Conservation (phyloP, 2,329 filamentous ascomycete species). For the Alternaria sp. region DNA sequence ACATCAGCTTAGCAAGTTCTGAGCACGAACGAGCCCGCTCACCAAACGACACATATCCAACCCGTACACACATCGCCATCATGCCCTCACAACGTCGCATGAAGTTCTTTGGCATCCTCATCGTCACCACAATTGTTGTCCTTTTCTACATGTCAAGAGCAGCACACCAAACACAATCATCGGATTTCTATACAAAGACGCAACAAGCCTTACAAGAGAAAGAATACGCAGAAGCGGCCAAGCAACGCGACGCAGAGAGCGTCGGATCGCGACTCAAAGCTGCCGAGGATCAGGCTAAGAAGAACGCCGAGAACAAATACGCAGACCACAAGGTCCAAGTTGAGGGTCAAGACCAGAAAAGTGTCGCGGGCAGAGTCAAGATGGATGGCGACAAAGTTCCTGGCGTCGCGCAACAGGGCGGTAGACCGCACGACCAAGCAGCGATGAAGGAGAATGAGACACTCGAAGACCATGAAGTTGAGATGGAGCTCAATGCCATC, state of each 20-base stretch:
- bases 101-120: slow-evolving; percentile 70
- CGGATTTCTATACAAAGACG: slow-evolving; percentile 67
- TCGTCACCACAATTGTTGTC: slow-evolving; percentile 70
- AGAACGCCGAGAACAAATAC: slow-evolving; percentile 72
- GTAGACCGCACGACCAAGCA: slow-evolving; percentile 51
- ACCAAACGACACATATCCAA: slow-evolving; percentile 16
- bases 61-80: slow-evolving; percentile 14
- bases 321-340: slow-evolving; percentile 55
- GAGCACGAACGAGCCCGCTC: slow-evolving; percentile 3
- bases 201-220: slow-evolving; percentile 58
- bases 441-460: slow-evolving; percentile 58
- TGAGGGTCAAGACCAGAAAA: slow-evolving; percentile 53
- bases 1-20: neutral
- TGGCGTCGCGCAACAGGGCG: slow-evolving; percentile 57
- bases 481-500: slow-evolving; percentile 77
- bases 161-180: slow-evolving; percentile 60
- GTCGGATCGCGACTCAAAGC: slow-evolving; percentile 68
- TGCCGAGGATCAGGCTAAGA: slow-evolving; percentile 74
- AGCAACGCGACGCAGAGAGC: slow-evolving; percentile 63
- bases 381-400: slow-evolving; percentile 51
- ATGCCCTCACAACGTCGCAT: slow-evolving; percentile 66
- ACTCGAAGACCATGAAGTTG: slow-evolving; percentile 69
- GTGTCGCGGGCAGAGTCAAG: slow-evolving; percentile 64
- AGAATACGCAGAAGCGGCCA: slow-evolving; percentile 49
- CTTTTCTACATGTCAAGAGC: slow-evolving; percentile 77